Conservation (phyloP, 2,329 filamentous ascomycete species). For the Colletotrichum musicola region DNA sequence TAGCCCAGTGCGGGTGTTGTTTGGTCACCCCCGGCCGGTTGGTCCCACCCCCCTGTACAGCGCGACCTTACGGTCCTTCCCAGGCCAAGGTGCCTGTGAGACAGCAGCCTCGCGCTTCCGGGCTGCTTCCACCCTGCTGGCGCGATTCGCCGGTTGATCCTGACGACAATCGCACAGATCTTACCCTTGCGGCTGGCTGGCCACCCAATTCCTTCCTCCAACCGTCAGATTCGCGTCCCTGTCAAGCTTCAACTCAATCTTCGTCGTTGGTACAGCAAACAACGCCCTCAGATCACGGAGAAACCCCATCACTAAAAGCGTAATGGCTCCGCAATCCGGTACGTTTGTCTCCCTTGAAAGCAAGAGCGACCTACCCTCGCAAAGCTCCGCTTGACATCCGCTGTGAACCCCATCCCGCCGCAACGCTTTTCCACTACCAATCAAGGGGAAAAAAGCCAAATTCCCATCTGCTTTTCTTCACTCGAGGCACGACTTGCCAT, state of each 20-base stretch:
- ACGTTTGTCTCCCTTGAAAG: constrained; percentile 34
- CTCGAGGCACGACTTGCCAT: not conserved
- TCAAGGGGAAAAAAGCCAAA: constrained; percentile 14
- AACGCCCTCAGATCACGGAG: not conserved
- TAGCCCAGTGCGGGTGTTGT: constrained; percentile 10
- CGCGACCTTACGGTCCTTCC: not conserved
- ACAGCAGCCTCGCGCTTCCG: constrained; percentile 33
- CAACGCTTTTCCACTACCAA: constrained; percentile 21
- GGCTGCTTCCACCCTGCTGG: constrained; percentile 15
- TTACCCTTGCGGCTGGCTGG: constrained; percentile 19
- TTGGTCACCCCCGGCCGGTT: constrained; percentile 6
- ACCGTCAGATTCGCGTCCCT: constrained; percentile 25
- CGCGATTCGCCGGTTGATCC: constrained; percentile 25
- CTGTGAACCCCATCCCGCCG: constrained; percentile 35
- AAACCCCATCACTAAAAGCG: constrained; percentile 7
- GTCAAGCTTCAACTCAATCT: constrained; percentile 26
- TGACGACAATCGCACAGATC: constrained; percentile 29
- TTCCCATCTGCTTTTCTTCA: constrained; percentile 9
- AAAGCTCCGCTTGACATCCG: constrained; percentile 38
- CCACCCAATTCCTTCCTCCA: constrained; percentile 27
- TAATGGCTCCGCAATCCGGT: constrained; percentile 40
- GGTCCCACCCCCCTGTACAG: constrained; percentile 19
- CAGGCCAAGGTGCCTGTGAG: constrained; percentile 8
- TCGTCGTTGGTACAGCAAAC: not conserved
- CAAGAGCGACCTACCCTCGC: constrained; percentile 25